phyloP scores from a whole-genome alignment of 331 rosid species.

The Telfairia occidentalis region DNA sequence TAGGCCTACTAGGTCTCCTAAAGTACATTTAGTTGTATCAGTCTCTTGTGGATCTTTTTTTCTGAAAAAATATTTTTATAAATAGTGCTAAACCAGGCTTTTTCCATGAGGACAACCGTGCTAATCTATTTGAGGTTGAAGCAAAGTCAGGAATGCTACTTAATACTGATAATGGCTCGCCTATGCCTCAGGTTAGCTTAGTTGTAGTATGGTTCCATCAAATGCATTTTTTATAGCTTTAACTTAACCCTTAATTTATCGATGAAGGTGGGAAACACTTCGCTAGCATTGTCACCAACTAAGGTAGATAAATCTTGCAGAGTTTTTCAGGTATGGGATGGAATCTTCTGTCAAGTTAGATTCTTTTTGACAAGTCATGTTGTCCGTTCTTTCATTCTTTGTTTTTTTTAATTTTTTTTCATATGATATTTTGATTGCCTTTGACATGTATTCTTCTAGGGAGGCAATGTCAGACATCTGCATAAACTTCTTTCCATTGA shows the following conservation, averaged over 20 bases:
- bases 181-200: conserved; percentile 72
- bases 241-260: background rate
- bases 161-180: conserved; percentile 95
- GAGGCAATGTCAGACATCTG: conserved; percentile 89
- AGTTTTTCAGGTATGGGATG: conserved; percentile 64
- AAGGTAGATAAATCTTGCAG: conserved; percentile 35
- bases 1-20: background rate
- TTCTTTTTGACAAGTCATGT: background rate
- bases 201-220: background rate
- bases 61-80: conserved; percentile 13
- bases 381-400: too few relatives aligned
- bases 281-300: conserved; percentile 27
- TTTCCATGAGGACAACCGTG: conserved; percentile 80
- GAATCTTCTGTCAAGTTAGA: background rate
- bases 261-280: conserved; percentile 65
- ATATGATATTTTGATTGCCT: background rate
- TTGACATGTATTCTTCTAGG: conserved; percentile 35
- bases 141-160: conserved; percentile 81
- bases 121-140: conserved; percentile 83
- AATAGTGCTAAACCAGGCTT: conserved; percentile 92
- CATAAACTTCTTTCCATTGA: conserved; percentile 82
- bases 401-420: background rate
- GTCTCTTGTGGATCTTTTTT: background rate
- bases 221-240: background rate
- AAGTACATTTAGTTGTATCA: background rate